Evolutionary conservation across 176 grass and related monocot genomes (phyloP).

Genomic region (Eragrostis nindensis): DNA sequence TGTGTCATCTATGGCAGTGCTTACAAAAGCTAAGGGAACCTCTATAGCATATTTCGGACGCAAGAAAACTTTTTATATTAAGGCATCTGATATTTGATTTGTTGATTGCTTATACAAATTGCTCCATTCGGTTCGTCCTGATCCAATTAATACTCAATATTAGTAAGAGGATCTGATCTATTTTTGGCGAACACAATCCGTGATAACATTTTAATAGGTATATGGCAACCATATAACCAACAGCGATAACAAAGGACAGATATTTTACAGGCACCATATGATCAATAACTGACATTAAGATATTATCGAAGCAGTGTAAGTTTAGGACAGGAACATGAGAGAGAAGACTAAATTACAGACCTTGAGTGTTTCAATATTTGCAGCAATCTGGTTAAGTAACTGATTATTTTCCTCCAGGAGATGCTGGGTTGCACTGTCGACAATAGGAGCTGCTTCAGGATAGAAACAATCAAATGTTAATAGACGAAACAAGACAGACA

Average conservation of each 20-base stretch:
- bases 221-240: not conserved
- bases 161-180: not conserved
- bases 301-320: not conserved
- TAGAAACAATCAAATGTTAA: not conserved
- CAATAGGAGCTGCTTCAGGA: constrained; percentile 53
- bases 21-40: constrained; percentile 2
- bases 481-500: constrained; percentile 24
- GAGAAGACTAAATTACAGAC: constrained; percentile 36
- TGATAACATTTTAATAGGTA: not conserved
- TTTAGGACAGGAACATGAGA: constrained; percentile 9
- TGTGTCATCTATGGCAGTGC: not conserved
- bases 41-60: not conserved
- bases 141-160: not conserved
- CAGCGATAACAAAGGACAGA: not conserved
- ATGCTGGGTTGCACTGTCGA: constrained; percentile 69
- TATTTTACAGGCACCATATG: constrained; percentile 13
- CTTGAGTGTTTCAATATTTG: constrained; percentile 78
- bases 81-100: constrained; percentile 2
- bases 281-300: not conserved
- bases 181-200: constrained; percentile 14
- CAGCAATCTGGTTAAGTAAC: constrained; percentile 79
- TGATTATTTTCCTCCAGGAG: constrained; percentile 81
- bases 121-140: not conserved
- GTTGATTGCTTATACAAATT: constrained; percentile 8
- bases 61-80: constrained; percentile 3